These are phyloP conservation scores for Funneliformis mosseae DNA, from an alignment of 192 early-diverging fungal species.

Conservation along the genomic window DNA sequence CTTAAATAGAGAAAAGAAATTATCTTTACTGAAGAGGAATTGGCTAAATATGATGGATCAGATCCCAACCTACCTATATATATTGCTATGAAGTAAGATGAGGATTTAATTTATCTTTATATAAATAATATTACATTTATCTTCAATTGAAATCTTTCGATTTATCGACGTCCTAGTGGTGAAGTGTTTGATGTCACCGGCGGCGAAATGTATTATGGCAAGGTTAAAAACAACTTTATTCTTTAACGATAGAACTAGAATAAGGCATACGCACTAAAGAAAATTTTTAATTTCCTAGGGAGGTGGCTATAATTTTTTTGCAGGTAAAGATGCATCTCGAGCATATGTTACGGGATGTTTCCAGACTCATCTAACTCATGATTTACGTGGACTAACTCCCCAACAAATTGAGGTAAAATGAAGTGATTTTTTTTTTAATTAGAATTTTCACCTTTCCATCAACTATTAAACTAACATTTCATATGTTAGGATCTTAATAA, in stretches of 20 bases:
- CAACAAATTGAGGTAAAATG: constrained; percentile 68
- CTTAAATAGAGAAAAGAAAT: constrained; percentile 43
- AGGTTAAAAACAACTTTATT: constrained; percentile 45
- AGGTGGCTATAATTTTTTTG: constrained; percentile 85
- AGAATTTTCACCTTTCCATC: neutral
- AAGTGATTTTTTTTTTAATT: neutral
- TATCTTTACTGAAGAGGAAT: constrained; percentile 75
- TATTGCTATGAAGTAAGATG: constrained; percentile 77
- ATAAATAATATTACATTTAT: constrained; percentile 4
- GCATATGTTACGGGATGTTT: constrained; percentile 97
- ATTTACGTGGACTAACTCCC: constrained; percentile 81
- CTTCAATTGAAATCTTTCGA: neutral
- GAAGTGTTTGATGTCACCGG: constrained; percentile 92
- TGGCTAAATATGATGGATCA: constrained; percentile 82
- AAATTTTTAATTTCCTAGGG: constrained; percentile 40
- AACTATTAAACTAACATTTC: neutral
- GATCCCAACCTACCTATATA: constrained; percentile 84
- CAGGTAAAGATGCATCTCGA: constrained; percentile 89
- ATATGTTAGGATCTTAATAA: constrained; percentile 60
- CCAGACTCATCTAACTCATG: constrained; percentile 89
- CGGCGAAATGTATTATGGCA: constrained; percentile 79
- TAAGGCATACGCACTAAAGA: neutral
- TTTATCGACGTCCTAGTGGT: constrained; percentile 56
- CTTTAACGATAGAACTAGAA: neutral
- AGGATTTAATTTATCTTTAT: neutral